Conservation (phyloP, 345 rosid species). For the Citrus australasica region DNA sequence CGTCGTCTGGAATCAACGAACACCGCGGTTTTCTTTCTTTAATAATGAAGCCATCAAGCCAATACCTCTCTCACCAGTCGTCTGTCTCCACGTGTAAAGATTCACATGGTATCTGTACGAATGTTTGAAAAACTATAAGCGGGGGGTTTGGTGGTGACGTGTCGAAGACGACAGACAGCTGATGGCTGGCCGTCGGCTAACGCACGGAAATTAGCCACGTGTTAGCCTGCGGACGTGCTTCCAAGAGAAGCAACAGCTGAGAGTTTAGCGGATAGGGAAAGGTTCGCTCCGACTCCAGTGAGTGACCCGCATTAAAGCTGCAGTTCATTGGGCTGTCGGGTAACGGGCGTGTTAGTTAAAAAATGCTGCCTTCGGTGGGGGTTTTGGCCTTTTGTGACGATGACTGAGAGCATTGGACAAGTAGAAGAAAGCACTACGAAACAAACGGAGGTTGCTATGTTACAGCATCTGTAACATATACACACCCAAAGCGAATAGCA, state of each 20-base stretch:
- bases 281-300: no score
- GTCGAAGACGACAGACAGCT: slow-evolving; percentile 21
- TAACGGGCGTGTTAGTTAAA: not conserved
- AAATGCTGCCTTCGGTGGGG: not conserved
- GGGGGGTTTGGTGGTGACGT: slow-evolving; percentile 19
- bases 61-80: slow-evolving; percentile 13
- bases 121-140: not conserved
- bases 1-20: slow-evolving; percentile 54
- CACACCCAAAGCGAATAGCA: no score
- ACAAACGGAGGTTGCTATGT: no score
- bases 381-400: no score
- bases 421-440: no score
- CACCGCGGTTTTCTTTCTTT: slow-evolving; percentile 11
- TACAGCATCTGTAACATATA: no score
- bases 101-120: slow-evolving; percentile 27
- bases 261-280: not conserved
- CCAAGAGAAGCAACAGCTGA: not conserved
- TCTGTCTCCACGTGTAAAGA: not conserved
- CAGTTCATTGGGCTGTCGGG: slow-evolving; percentile 14
- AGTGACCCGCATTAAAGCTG: not conserved
- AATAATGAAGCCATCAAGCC: not conserved
- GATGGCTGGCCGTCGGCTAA: slow-evolving; percentile 29
- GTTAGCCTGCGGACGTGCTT: not conserved
- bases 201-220: slow-evolving; percentile 4
- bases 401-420: no score